Percentiles rank a stretch among this genome's conserved stretches.
phyloP scores from a whole-genome alignment of 495 filamentous ascomycete genomes.

The Lindgomyces ingoldianus region DNA sequence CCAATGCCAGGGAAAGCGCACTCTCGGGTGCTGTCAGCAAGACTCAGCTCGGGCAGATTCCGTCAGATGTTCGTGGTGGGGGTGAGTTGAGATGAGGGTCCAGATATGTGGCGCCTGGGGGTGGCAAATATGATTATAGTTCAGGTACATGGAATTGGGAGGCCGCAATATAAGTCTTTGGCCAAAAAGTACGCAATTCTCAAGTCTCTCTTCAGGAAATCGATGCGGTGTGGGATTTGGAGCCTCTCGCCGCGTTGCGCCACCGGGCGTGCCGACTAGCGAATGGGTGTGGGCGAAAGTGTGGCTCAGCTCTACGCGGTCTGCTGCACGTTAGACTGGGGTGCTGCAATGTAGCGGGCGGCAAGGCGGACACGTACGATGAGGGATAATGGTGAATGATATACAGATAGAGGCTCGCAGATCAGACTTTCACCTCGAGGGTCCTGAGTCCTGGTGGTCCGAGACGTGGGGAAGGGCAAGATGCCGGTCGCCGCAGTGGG shows the following conservation, averaged over 20 bases:
- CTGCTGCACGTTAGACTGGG: constrained; percentile 12
- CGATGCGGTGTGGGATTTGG: constrained; percentile 23
- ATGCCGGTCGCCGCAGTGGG: constrained; percentile 25
- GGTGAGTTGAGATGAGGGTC: neutral
- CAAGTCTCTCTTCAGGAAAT: constrained; percentile 22
- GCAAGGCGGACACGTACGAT: constrained; percentile 16
- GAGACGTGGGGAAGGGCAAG: constrained; percentile 24
- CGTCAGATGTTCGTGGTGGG: constrained; percentile 2
- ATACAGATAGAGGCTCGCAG: constrained; percentile 12
- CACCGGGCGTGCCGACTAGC: constrained; percentile 27
- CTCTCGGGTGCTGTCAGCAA: constrained; percentile 30
- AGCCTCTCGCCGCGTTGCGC: constrained; percentile 10
- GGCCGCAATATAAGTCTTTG: constrained; percentile 22
- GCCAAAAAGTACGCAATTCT: constrained; percentile 20
- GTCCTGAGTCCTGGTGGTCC: neutral
- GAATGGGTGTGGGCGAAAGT: constrained; percentile 28
- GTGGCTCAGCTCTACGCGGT: constrained; percentile 17
- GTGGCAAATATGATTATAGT: constrained; percentile 29
- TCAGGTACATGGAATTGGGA: constrained; percentile 29
- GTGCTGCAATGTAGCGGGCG: neutral
- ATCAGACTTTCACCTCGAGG: neutral
- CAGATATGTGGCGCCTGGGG: constrained; percentile 30
- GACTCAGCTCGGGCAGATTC: constrained; percentile 29
- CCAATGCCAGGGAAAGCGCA: constrained; percentile 24
- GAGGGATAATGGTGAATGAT: constrained; percentile 5